These are phyloP conservation scores for Medicago truncatula DNA, from an alignment of 306 rosid species.

Conservation along the genomic window MtrunA17r5.0-ANR NC_053046.1:20775501-20776000, in stretches of 20 bases:
- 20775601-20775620: constrained; percentile 36
- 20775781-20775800: too few species aligned
- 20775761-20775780: too few species aligned
- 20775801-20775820: not conserved
- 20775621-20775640: constrained; percentile 18
- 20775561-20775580: constrained; percentile 42
- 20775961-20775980: too few species aligned
- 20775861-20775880: not conserved
- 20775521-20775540: constrained; percentile 41
- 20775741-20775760: too few species aligned
- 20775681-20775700: constrained; percentile 28
- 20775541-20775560: constrained; percentile 34
- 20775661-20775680: constrained; percentile 39
- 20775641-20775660: not conserved
- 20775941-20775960: too few species aligned
- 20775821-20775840: not conserved
- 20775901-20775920: too few species aligned
- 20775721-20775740: not conserved
- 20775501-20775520: constrained; percentile 44
- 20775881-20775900: too few species aligned
- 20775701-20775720: not conserved
- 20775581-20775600: constrained; percentile 53
- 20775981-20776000: too few species aligned
- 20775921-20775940: too few species aligned
- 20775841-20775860: not conserved